Conservation (phyloP, 1,284 basidiomycete genomes). For the Phlebopus sp. region DNA sequence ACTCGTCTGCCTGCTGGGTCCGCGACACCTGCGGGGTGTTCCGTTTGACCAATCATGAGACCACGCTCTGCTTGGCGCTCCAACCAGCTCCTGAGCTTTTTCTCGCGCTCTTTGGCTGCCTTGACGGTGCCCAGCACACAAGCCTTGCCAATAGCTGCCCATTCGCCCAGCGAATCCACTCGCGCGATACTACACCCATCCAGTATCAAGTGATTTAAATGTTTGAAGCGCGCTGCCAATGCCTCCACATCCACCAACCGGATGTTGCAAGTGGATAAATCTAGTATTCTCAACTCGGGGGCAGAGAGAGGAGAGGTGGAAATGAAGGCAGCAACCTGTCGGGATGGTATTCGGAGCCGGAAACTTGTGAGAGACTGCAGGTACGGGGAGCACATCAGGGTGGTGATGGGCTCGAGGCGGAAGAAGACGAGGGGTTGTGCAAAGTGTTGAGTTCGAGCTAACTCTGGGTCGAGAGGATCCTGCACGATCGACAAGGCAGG, state of each 20-base stretch:
- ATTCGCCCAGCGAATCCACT: conserved; percentile 42
- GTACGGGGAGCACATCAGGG: conserved; percentile 46
- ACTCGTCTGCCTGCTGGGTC: conserved; percentile 11
- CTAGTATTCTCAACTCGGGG: conserved; percentile 48
- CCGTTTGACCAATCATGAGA: neutral
- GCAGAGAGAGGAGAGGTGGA: conserved; percentile 32
- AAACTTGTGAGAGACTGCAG: conserved; percentile 43
- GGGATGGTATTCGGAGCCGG: conserved; percentile 58
- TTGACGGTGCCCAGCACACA: conserved; percentile 54
- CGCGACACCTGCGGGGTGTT: conserved; percentile 2
- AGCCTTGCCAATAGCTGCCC: conserved; percentile 52
- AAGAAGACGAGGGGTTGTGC: conserved; percentile 78
- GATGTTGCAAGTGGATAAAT: conserved; percentile 58
- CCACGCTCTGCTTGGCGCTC: conserved; percentile 30
- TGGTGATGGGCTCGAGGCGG: conserved; percentile 48
- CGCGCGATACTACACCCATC: conserved; percentile 51
- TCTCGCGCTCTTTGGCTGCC: conserved; percentile 56
- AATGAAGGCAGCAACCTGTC: conserved; percentile 49
- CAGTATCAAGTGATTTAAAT: conserved; percentile 49
- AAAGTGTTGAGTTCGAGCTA: conserved; percentile 40
- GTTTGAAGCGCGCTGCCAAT: conserved; percentile 44
- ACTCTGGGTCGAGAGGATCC: conserved; percentile 49
- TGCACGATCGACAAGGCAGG: conserved; percentile 61
- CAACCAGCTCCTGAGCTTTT: conserved; percentile 50
- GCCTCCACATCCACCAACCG: conserved; percentile 47